Evolutionary conservation across 2,329 filamentous ascomycete species (phyloP).

Genomic region (Rhynchosporium graminicola): DNA sequence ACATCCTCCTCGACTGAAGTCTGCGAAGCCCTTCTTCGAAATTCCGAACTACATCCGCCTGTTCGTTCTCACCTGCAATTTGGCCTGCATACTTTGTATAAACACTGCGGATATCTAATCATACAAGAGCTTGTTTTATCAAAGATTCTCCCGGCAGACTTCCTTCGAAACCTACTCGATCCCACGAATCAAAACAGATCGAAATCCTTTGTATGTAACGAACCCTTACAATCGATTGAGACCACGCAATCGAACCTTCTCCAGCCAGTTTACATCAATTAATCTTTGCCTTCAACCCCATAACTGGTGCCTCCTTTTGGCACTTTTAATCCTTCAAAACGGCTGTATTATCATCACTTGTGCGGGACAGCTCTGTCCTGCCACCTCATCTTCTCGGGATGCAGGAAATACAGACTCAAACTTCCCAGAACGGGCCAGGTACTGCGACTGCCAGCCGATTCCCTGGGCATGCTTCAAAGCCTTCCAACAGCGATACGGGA

Average conservation of each 20-base stretch:
- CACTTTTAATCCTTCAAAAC: conserved; percentile 68
- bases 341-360: conserved; percentile 75
- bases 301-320: conserved; percentile 39
- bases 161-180: conserved; percentile 23
- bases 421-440: conserved; percentile 59
- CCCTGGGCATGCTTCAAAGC: conserved; percentile 73
- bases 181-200: conserved; percentile 6
- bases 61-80: conserved; percentile 24
- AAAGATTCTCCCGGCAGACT: conserved; percentile 23
- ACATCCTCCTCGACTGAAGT: conserved; percentile 8
- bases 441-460: conserved; percentile 60
- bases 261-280: conserved; percentile 23
- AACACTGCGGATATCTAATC: conserved; percentile 28
- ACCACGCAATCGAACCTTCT: conserved; percentile 8
- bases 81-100: conserved; percentile 29
- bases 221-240: conserved; percentile 11
- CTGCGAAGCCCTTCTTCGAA: conserved; percentile 1
- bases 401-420: conserved; percentile 77
- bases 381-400: conserved; percentile 84
- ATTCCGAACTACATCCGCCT: conserved; percentile 20
- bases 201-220: conserved; percentile 3
- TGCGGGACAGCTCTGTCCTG: conserved; percentile 83
- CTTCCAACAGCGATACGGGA: conserved; percentile 79
- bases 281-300: conserved; percentile 21
- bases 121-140: conserved; percentile 30